Evolutionary conservation across 768 basidiomycete genomes (phyloP).

Genomic region (Lactarius psammicola): DNA sequence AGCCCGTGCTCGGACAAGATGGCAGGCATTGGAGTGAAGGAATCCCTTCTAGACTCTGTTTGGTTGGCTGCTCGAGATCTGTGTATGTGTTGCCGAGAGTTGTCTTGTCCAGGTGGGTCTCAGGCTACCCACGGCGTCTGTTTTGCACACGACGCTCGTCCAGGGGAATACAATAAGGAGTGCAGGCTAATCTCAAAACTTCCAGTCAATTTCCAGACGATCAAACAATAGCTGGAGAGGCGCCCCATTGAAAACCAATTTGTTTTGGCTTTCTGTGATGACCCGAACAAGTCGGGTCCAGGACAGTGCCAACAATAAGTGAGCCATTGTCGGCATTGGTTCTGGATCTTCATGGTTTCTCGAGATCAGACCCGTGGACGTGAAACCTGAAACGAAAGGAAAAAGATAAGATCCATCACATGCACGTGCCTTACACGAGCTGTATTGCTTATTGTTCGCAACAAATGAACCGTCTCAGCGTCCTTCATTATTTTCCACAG

Average conservation of each 20-base stretch:
- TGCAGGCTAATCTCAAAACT: not conserved
- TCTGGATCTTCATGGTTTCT: not conserved
- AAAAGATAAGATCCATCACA: not conserved
- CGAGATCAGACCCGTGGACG: not conserved
- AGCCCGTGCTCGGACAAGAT: not conserved
- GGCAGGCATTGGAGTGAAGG: not conserved
- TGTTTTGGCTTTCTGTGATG: not conserved
- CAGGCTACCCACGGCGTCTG: not conserved
- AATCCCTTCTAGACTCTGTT: not conserved
- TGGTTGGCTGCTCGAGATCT: not conserved
- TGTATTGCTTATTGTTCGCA: not conserved
- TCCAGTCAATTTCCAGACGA: not conserved
- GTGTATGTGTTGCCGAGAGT: not conserved
- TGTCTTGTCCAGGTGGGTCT: not conserved
- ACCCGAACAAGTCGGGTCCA: not conserved
- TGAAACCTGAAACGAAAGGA: not conserved
- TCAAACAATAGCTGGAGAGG: not conserved
- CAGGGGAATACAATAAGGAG: not conserved
- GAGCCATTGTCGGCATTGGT: not conserved
- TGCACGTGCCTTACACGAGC: not conserved
- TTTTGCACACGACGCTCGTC: not conserved
- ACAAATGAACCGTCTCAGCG: no score
- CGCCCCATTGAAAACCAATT: not conserved
- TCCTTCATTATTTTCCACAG: not conserved
- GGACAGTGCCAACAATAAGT: not conserved